phyloP scores from a whole-genome alignment of 2,329 filamentous ascomycete species.

The Neofusicoccum cordaticola region DNA sequence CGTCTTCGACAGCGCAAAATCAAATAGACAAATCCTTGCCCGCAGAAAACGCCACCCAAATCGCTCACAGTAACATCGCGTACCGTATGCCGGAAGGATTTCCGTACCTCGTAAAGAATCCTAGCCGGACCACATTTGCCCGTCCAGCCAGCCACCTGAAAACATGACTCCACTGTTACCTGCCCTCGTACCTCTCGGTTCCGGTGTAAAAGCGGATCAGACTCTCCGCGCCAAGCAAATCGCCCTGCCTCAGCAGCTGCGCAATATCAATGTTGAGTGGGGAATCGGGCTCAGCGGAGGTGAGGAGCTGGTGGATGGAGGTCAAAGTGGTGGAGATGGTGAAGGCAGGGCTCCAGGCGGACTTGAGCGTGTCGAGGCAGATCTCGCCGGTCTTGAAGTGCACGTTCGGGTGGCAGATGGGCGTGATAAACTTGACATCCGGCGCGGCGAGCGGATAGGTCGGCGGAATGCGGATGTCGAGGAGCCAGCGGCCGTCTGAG shows the following conservation, averaged over 20 bases:
- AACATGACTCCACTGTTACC: neutral
- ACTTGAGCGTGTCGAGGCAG: constrained; percentile 81
- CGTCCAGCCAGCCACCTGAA: neutral
- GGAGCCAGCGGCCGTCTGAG: constrained; percentile 73
- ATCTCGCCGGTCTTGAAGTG: constrained; percentile 77
- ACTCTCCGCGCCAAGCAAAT: constrained; percentile 64
- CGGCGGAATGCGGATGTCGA: constrained; percentile 71
- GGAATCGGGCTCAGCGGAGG: constrained; percentile 67
- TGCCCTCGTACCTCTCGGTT: constrained; percentile 45
- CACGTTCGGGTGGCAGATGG: constrained; percentile 81
- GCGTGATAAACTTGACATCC: constrained; percentile 75
- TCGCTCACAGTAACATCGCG: neutral
- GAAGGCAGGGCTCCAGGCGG: constrained; percentile 80
- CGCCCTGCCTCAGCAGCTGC: constrained; percentile 65
- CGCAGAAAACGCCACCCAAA: neutral
- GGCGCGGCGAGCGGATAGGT: constrained; percentile 80
- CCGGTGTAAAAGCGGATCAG: constrained; percentile 71
- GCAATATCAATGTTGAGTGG: constrained; percentile 79
- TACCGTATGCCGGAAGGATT: neutral
- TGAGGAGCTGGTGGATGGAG: constrained; percentile 67
- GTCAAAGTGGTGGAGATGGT: constrained; percentile 73
- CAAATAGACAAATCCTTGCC: neutral
- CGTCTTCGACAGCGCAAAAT: neutral
- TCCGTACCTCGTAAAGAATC: too few species aligned
- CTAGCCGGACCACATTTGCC: too few species aligned